phyloP scores from a whole-genome alignment of 768 basidiomycete species.

The Neoboletus magnificus region DNA sequence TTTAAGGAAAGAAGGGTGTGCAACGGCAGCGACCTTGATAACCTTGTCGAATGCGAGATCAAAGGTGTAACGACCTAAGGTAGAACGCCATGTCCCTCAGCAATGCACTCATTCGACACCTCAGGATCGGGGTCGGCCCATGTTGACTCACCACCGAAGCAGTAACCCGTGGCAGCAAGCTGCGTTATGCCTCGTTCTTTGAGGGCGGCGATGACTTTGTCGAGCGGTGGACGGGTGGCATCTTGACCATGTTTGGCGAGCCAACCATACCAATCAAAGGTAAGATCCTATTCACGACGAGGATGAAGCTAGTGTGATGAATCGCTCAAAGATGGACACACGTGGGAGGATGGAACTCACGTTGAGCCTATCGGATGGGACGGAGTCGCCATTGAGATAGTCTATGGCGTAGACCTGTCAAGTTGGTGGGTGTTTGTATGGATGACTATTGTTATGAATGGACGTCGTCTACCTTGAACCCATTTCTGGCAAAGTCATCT shows the following conservation, averaged over 20 bases:
- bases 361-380: slow-evolving; percentile 6
- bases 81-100: slow-evolving; percentile 5
- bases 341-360: not conserved
- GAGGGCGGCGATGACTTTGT: slow-evolving; percentile 56
- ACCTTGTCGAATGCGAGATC: slow-evolving; percentile 43
- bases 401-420: slow-evolving; percentile 23
- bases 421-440: not conserved
- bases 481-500: slow-evolving; percentile 43
- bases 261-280: slow-evolving; percentile 34
- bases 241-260: slow-evolving; percentile 38
- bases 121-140: not conserved
- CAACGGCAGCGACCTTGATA: slow-evolving; percentile 37
- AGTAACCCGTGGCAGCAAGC: slow-evolving; percentile 65
- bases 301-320: not conserved
- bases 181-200: slow-evolving; percentile 55
- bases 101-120: not conserved
- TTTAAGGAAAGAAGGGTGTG: slow-evolving; percentile 47
- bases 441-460: not conserved
- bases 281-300: not conserved
- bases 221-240: slow-evolving; percentile 45
- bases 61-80: slow-evolving; percentile 40
- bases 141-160: slow-evolving; percentile 53
- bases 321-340: not conserved
- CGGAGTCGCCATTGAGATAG: slow-evolving; percentile 30
- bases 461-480: slow-evolving; percentile 30